phyloP scores from a whole-genome alignment of 2,329 filamentous ascomycete species.

The Fusarium sp. region DNA sequence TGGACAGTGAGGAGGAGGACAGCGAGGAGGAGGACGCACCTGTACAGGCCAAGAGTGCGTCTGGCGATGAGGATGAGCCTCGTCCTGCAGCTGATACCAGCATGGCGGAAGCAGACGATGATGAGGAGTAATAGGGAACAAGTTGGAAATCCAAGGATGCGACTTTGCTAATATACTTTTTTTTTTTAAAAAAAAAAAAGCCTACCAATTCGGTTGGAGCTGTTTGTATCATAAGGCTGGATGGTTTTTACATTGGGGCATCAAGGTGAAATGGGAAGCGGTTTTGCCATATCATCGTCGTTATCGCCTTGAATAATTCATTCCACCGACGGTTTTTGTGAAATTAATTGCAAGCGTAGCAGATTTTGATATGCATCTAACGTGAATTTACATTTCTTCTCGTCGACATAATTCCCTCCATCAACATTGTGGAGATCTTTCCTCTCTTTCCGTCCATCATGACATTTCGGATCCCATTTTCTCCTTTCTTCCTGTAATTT shows the following conservation, averaged over 20 bases:
- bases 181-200: no score
- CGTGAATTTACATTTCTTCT: conserved; percentile 21
- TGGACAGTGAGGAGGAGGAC: conserved; percentile 65
- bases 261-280: conserved; percentile 36
- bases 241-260: conserved; percentile 25
- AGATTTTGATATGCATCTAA: conserved; percentile 10
- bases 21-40: conserved; percentile 40
- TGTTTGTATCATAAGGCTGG: conserved; percentile 36
- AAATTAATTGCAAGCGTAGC: conserved; percentile 3
- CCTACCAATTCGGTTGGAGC: conserved; percentile 9
- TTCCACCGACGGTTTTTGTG: background rate
- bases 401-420: conserved; percentile 6
- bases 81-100: conserved; percentile 49
- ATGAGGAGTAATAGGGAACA: conserved; percentile 39
- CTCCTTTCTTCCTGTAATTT: conserved; percentile 14
- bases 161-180: conserved; percentile 22
- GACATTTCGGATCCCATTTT: conserved; percentile 1
- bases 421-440: background rate
- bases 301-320: conserved; percentile 1
- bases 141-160: conserved; percentile 25
- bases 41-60: conserved; percentile 28
- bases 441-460: background rate
- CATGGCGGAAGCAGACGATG: conserved; percentile 53
- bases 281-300: conserved; percentile 18
- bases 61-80: conserved; percentile 42